A percentile compares a stretch with the other conserved stretches of the same genome.
phyloP scores from a whole-genome alignment of 176 grass and related monocot genomes.

The Eleusine coracana region DNA sequence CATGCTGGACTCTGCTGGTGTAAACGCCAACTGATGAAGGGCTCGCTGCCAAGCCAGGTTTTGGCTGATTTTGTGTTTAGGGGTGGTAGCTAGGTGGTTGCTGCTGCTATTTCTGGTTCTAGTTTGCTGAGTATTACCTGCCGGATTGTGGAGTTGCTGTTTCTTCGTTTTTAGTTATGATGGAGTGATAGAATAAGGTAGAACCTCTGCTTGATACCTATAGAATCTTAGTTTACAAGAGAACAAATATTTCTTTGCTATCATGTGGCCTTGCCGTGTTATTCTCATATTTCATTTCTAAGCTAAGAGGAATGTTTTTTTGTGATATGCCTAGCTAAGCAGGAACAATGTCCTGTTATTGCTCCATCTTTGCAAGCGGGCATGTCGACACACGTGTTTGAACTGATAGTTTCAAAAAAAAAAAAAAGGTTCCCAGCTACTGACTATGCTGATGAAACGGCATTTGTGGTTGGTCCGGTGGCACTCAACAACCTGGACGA shows the following conservation, averaged over 20 bases:
- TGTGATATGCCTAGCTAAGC: too few relatives aligned
- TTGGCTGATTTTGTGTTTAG: conserved; percentile 12
- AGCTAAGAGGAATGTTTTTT: too few relatives aligned
- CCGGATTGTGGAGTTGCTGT: conserved; percentile 13
- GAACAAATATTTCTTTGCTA: conserved; percentile 7
- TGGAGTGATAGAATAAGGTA: conserved; percentile 32
- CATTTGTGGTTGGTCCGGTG: too few relatives aligned
- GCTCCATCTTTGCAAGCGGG: not conserved
- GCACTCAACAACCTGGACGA: not conserved
- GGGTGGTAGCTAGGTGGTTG: conserved; percentile 26
- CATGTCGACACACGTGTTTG: not conserved
- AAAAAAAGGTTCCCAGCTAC: too few relatives aligned
- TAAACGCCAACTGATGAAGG: conserved; percentile 45
- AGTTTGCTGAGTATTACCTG: conserved; percentile 25
- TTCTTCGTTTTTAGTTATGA: conserved; percentile 14
- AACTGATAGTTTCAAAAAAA: too few relatives aligned
- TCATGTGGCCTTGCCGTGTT: too few relatives aligned
- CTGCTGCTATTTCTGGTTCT: not conserved
- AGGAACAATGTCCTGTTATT: too few relatives aligned
- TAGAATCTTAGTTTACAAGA: not conserved
- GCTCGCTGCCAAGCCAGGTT: not conserved
- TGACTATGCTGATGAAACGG: too few relatives aligned
- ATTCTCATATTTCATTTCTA: too few relatives aligned
- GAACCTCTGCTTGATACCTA: conserved; percentile 4
- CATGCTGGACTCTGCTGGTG: conserved; percentile 41